Conservation (phyloP, 306 rosid genomes). For the Cucurbita maxima region DNA sequence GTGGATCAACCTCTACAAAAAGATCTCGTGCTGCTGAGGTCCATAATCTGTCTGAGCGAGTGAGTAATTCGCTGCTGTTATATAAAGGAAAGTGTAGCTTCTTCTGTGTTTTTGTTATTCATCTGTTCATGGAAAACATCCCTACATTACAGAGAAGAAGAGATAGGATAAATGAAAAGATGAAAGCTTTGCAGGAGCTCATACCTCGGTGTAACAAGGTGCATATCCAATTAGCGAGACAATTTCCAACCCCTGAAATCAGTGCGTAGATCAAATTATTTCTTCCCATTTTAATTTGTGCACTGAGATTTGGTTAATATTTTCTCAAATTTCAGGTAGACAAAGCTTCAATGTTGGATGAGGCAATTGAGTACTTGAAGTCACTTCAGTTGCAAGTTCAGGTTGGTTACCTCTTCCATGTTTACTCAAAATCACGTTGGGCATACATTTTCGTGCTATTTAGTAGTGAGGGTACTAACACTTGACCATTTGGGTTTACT, state of each 20-base stretch:
- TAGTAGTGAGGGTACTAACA: neutral
- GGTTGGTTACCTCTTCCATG: constrained; percentile 19
- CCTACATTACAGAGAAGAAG: constrained; percentile 51
- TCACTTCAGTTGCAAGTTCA: constrained; percentile 76
- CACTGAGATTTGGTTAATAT: neutral
- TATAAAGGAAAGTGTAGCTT: neutral
- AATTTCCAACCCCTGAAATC: neutral
- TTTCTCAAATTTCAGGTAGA: constrained; percentile 38
- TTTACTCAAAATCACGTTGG: neutral
- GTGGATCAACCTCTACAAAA: constrained; percentile 40
- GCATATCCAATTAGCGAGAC: neutral
- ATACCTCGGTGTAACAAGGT: constrained; percentile 87
- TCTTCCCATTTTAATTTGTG: neutral
- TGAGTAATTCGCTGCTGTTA: constrained; percentile 9
- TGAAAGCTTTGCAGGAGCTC: constrained; percentile 77
- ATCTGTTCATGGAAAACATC: constrained; percentile 1
- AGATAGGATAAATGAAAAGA: constrained; percentile 79
- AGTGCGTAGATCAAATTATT: neutral
- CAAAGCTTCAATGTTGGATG: constrained; percentile 90
- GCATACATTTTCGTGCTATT: neutral
- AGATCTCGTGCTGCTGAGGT: constrained; percentile 76
- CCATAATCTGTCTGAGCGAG: constrained; percentile 93
- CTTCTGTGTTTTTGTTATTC: neutral
- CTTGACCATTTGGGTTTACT: neutral
- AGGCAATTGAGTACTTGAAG: constrained; percentile 80